A percentile compares a stretch with the other conserved stretches of the same genome.
phyloP scores from a whole-genome alignment of 306 rosid species.

The Crotalaria pallida region DNA sequence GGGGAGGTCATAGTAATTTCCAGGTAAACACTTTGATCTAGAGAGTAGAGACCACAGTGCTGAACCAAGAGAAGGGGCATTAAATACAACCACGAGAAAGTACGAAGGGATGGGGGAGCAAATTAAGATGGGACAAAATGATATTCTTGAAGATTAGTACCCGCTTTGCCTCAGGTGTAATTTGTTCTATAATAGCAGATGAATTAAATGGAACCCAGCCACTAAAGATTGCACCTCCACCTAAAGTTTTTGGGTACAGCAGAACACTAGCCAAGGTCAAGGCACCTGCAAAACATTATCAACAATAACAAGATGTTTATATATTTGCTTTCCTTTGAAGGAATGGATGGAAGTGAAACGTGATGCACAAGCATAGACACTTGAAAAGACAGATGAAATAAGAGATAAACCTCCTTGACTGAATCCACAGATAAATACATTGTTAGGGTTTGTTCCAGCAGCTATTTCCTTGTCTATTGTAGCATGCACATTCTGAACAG shows the following conservation, averaged over 20 bases:
- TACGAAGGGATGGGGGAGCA: not conserved
- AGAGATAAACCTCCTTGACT: conserved; percentile 80
- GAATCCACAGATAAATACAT: conserved; percentile 83
- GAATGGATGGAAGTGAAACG: not conserved
- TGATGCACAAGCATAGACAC: not conserved
- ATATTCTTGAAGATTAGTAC: conserved; percentile 27
- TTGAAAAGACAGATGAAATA: not conserved
- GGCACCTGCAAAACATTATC: conserved; percentile 53
- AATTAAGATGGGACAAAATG: not conserved
- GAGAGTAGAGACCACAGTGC: not conserved
- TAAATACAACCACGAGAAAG: not conserved
- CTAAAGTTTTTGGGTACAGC: conserved; percentile 79
- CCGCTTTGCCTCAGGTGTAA: conserved; percentile 67
- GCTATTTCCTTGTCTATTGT: conserved; percentile 80
- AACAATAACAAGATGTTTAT: not conserved
- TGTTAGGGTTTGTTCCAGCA: conserved; percentile 66
- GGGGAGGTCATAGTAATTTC: not conserved
- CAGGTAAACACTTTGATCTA: not conserved
- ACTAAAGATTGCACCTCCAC: conserved; percentile 87
- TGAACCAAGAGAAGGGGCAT: not conserved
- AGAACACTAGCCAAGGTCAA: conserved; percentile 81
- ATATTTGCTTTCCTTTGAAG: not conserved
- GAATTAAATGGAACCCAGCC: conserved; percentile 87
- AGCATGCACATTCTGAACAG: conserved; percentile 74
- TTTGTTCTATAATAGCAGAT: conserved; percentile 44